Evolutionary conservation across 2,329 filamentous ascomycete species (phyloP), one percentile per base, ranked within the genome.

Genomic region (Penicillium crustosum): DNA sequence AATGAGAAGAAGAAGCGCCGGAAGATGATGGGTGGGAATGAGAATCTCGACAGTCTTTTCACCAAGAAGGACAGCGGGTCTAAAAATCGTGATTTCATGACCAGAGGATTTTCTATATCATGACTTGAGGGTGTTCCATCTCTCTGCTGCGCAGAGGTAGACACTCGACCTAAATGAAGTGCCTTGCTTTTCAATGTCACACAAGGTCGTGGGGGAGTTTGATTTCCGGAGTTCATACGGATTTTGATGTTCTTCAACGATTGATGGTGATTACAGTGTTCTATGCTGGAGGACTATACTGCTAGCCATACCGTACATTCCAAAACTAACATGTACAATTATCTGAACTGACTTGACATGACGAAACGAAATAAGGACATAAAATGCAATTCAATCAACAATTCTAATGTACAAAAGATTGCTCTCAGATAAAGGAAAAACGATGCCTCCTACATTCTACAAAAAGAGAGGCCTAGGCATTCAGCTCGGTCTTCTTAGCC

Each of bases 1-100:
- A 89, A 93, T 50, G 86, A 89, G 68, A 82, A 84, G 55, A 92
- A 91, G 64, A 96, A 93, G 77, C 81, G 88, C 64, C 82, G 90
- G 60, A 96, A 90, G 70, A 68, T 91, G 70, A 68, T 91, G 65
- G 86, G 82, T 4, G 78, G 81, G 56, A 85, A 80, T 66, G 82
- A 83, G 25, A 84, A 82, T 57, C 63, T 85, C 35, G 80, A 82
- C 61, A 83, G 79, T 61, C 72, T 86, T 15, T 86, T 84, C 63
- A 79, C 79, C 1, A 79, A 77, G 54, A 77, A 77, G 48, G 75
- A 75, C 44, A 68, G 73, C 17, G 72, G 75, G 15, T 63, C 68
- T 13, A 79, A 77, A 35, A 78, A 79, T 58, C 73, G 70, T 0
- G 82, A 85, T 67, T 86, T 85, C 61, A 85, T 86, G 83, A 84